These are phyloP conservation scores for Penicillium olsonii DNA, from an alignment of 2,329 filamentous ascomycete species.

Conservation along the genomic window DNA sequence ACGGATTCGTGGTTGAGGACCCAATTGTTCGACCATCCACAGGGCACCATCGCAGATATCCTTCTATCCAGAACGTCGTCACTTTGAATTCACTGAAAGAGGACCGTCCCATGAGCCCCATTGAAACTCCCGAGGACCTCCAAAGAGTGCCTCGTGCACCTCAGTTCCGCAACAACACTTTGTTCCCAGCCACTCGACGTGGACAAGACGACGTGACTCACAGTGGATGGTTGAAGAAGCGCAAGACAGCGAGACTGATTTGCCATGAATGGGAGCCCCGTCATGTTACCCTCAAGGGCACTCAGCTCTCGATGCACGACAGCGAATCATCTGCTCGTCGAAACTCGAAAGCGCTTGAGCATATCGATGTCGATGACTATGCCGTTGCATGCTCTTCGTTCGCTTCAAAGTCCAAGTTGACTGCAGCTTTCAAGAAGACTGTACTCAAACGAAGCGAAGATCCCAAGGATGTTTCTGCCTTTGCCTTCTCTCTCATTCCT, in stretches of 20 bases:
- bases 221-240: slow-evolving; percentile 72
- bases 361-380: slow-evolving; percentile 29
- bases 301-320: slow-evolving; percentile 53
- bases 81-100: background rate
- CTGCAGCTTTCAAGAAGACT: slow-evolving; percentile 79
- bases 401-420: slow-evolving; percentile 76
- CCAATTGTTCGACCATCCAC: too few species aligned
- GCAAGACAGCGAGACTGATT: slow-evolving; percentile 78
- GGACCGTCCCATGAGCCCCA: slow-evolving; percentile 1
- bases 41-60: too few species aligned
- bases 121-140: slow-evolving; percentile 1
- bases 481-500: slow-evolving; percentile 47
- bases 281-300: slow-evolving; percentile 73
- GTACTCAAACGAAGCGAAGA: too few species aligned
- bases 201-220: background rate
- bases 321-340: slow-evolving; percentile 26
- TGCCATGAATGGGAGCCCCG: too few species aligned
- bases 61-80: too few species aligned
- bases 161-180: background rate
- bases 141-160: background rate
- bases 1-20: too few species aligned
- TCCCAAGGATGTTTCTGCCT: slow-evolving; percentile 37
- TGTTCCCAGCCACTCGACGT: too few species aligned
- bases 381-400: slow-evolving; percentile 65
- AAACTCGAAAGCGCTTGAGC: slow-evolving; percentile 27